phyloP scores from a whole-genome alignment of 176 grass and related monocot genomes.

The Oryza australiensis region DNA sequence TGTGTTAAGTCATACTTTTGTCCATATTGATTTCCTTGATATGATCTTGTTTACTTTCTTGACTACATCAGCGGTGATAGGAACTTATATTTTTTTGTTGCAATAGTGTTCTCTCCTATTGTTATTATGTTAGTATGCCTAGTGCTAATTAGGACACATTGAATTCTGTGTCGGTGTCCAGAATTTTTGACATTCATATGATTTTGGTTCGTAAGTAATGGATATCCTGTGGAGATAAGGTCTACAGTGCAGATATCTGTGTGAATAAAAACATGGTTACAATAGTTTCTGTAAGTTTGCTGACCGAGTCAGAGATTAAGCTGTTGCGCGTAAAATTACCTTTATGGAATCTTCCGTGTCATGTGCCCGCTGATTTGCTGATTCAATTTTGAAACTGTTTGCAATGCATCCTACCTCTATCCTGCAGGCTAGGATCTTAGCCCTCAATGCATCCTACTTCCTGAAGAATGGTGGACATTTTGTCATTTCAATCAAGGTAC shows the following conservation, averaged over 20 bases:
- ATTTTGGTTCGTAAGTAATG: background rate
- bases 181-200: too few relatives aligned
- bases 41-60: background rate
- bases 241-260: background rate
- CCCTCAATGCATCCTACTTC: conserved; percentile 80
- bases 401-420: background rate
- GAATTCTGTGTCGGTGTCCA: too few relatives aligned
- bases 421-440: conserved; percentile 88
- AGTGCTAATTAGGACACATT: background rate
- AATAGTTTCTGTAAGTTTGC: background rate
- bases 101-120: background rate
- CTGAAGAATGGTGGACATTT: conserved; percentile 94
- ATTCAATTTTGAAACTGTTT: background rate
- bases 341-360: background rate
- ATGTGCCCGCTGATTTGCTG: background rate
- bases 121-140: background rate
- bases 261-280: background rate
- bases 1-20: background rate
- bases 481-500: conserved; percentile 95
- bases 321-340: background rate
- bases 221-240: background rate
- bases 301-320: background rate
- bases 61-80: background rate
- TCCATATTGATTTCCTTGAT: background rate
- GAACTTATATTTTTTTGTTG: background rate